Conservation (phyloP, 129 eudicot genomes). For the Daucus carota region DNA sequence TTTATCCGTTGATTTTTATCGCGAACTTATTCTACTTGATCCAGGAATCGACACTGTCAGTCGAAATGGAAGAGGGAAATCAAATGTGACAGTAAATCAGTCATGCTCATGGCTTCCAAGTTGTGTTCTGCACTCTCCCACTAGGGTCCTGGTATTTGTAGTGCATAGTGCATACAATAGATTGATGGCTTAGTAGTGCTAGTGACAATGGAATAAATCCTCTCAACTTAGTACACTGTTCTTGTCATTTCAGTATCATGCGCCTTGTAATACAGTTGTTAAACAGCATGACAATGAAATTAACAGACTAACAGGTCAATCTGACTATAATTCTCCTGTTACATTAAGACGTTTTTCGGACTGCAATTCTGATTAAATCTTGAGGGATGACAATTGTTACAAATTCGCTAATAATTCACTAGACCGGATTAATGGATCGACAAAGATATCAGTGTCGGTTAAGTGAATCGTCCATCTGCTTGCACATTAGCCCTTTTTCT, state of each 20-base stretch:
- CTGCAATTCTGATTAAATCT: no score
- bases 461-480: not conserved
- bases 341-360: not conserved
- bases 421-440: not conserved
- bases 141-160: not conserved
- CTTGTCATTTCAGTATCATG: not conserved
- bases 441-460: not conserved
- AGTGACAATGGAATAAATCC: conserved; percentile 2
- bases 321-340: not conserved
- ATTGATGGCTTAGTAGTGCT: conserved; percentile 4
- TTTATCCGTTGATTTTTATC: not conserved
- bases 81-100: not conserved
- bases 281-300: not conserved
- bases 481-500: not conserved
- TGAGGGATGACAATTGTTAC: no score
- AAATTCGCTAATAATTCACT: not conserved
- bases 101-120: not conserved
- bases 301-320: not conserved
- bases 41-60: not conserved
- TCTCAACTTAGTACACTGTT: not conserved
- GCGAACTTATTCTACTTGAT: not conserved
- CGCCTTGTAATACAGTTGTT: not conserved
- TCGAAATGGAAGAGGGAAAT: not conserved
- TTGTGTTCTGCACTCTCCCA: conserved; percentile 5
- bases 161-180: not conserved